Conservation (phyloP, 129 eudicot species). For the Solidago caesia region DNA sequence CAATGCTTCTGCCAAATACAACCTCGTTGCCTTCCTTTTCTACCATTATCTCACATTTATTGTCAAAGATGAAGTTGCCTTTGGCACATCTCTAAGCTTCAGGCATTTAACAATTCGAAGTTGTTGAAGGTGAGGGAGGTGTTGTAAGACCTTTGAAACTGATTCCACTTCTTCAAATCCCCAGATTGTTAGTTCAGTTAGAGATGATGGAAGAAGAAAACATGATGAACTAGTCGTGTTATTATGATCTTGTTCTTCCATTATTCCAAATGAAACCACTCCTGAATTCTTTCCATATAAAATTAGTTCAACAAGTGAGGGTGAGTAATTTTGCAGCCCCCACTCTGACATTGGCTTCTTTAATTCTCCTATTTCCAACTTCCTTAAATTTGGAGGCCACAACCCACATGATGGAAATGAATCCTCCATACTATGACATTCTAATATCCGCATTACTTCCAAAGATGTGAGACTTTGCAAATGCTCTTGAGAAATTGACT, state of each 20-base stretch:
- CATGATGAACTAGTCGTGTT: background rate
- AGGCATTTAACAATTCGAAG: background rate
- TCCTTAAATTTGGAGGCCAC: slow-evolving; percentile 8
- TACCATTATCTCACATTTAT: too few relatives aligned
- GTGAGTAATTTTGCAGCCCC: background rate
- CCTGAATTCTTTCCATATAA: background rate
- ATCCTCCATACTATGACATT: background rate
- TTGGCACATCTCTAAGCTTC: background rate
- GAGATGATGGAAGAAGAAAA: background rate
- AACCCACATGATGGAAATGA: background rate
- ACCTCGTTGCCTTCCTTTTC: too few relatives aligned
- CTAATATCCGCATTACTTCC: background rate
- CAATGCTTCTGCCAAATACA: too few relatives aligned
- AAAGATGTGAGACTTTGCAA: background rate
- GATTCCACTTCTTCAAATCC: background rate
- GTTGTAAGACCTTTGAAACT: slow-evolving; percentile 2
- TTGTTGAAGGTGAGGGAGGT: slow-evolving; percentile 8
- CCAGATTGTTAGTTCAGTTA: background rate
- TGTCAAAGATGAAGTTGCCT: background rate
- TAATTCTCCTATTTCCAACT: background rate
- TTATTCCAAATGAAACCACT: background rate
- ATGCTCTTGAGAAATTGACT: background rate
- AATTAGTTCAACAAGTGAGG: background rate
- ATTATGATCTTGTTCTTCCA: background rate
- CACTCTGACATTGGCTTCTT: slow-evolving; percentile 1